Base-by-base conservation (phyloP, 2,329 filamentous ascomycete genomes). In the Microascus cirrosus region DNA sequence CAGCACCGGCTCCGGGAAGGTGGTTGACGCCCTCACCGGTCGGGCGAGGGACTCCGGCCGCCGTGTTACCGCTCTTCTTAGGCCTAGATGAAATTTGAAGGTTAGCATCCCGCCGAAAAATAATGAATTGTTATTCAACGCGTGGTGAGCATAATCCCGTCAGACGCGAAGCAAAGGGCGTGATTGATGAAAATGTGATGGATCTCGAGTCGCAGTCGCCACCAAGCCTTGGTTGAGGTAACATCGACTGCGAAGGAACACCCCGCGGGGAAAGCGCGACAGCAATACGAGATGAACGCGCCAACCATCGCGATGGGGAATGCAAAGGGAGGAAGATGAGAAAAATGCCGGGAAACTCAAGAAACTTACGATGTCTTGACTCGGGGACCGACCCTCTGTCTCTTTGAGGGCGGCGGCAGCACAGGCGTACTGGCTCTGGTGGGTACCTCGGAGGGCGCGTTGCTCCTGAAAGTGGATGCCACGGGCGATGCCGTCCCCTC, bases 301-400 rank as follows among this genome's bases (percentile, higher is more conserved):
- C 45, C 45, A 50, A 50, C n/a, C n/a, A 22, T 24, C 45, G 22
- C 22, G 22, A 13, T 13, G 45, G 24, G 1, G 45, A 12, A 50
- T 51, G 28, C 18, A 24, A n/a, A 18, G 15, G 25, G 54, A 55
- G 35, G 32, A 56, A 56, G 11, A 58, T 34, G 24, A 54, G 51
- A 55, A 58, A 54, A 58, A 32, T 32, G 8, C 8, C 8, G 28
- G 22, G 35, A 25, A n/a, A 25, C 24, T 56, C 8, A 32, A n/a
- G n/a, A n/a, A 51, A 84, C 83, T 80, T 74, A 86, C 85, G 85
- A 88, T 69, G 78, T 81, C 72, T 88, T 87, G 66, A 86, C 78
- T 63, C 85, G 83, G 60, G 82, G 76, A 45, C 83, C 83, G 57
- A 77, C 79, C 67, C 82, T 80, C 55, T 77, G 73, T 70, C 80